Evolutionary conservation across 2,329 filamentous ascomycete genomes (phyloP), one percentile per base, ranked within the genome.

Genomic region (Didymosphaeria variabile): DNA sequence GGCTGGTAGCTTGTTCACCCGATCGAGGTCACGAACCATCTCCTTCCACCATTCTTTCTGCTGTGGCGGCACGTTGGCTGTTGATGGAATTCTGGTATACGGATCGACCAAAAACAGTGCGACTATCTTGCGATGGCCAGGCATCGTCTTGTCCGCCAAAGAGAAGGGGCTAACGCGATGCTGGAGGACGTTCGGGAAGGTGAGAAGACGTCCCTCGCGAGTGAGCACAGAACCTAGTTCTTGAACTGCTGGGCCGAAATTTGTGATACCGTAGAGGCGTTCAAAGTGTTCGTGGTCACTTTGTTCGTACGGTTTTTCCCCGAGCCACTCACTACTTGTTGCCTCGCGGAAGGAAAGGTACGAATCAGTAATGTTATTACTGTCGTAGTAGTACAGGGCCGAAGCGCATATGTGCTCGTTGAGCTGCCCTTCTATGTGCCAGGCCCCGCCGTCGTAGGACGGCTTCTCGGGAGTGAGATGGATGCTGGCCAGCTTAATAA

Each of bases 91-190:
- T 7, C 81, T 80, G 5, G 76, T 67, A 32, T 82, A 68, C 0
- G 87, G 87, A 65, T 89, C 87, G 2, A 89, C 82, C 1, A 90
- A 78, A 67, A 84, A 89, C 47, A 89, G 75, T 0, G 83, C 84
- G 0, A 89, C 71, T 57, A 89, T 83, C 65, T 84, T 84, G 13
- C 84, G 77, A 67, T 88, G 83, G 2, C 87, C 87, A 0, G 84
- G 80, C 58, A 79, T 81, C 0, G 80, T 81, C 0, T 67, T 67
- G 63, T 89, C 83, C 29, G 68, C 65, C 10, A 87, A 78, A 17
- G 74, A 61, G 73, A 88, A 86, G 2, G 83, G 49, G 8, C 49
- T 50, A 0, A 67, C 63, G 29, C 54, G 46, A 32, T 69, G 65
- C 50, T 69, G 67, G 17, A 69, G 66, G 12, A 77, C 71, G 57